Base-by-base conservation (phyloP, 2,329 filamentous ascomycete genomes). In the Monosporascus sp. region DNA sequence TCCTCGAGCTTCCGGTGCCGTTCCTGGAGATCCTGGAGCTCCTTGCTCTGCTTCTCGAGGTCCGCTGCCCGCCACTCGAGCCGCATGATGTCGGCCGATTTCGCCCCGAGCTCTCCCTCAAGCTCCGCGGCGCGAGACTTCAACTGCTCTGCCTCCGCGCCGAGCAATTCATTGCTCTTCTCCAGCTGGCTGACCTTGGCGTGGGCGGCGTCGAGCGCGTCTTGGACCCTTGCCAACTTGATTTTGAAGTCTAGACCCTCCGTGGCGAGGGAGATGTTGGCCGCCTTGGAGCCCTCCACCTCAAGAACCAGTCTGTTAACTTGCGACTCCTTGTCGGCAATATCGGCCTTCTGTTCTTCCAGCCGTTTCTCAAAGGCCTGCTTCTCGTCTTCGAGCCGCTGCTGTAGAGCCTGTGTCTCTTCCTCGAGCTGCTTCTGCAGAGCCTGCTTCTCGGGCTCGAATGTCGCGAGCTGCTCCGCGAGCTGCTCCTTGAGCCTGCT, bases 261-360 rank as follows among this genome's bases (percentile, higher is more conserved):
- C 7, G 59, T 53, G 7, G 61, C 64, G 27, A 65, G 61, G n/a
- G 63, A 55, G 43, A 67, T 57, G 52, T 67, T 67, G 48, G 64
- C 64, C 19, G 63, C 62, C 53, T 64, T 63, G 20, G 64, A 60
- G n/a, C 63, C 63, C 16, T 54, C 60, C 26, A 67, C 31, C 53
- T 67, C 63, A 16, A 54, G 63, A 49, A 61, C 61, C 5, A 66
- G 55, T 16, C 55, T 54, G 40, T 65, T 60, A 43, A 67, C 58
- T 20, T 48, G 53, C 3, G 62, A 56, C 46, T 66, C 63, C 56
- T 63, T 64, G 53, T 63, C 63, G 53, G 59, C 61, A 5, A 58
- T 53, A 24, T 55, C 58, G 22, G 56, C 55, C 54, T 61, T 55
- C 55, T 62, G 62, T n/a, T 57, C 55, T 6, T 58, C 51, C 8